A percentile compares a stretch with the other conserved stretches of the same genome.
These are phyloP conservation scores for Actinomortierella ambigua DNA, from an alignment of 371 early-diverging fungal species.

Conservation along the genomic window DNA sequence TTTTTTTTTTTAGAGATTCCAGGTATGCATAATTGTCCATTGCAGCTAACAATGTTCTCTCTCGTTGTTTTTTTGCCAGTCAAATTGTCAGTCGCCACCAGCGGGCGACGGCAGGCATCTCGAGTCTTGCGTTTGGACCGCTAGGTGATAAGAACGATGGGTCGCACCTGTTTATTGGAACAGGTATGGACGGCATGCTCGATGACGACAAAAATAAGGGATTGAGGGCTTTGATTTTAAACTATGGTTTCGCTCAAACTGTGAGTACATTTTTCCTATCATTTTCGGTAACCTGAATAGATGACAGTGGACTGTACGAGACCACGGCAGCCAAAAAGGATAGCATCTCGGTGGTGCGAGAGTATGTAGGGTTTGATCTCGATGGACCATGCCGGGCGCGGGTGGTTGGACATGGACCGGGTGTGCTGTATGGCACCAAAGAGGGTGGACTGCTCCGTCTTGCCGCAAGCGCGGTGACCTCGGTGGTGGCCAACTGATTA, in stretches of 20 bases:
- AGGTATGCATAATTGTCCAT: too few relatives aligned
- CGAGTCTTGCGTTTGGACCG: constrained; percentile 21
- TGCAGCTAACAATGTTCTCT: not conserved
- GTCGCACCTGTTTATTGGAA: constrained; percentile 23
- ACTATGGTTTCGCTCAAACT: not conserved
- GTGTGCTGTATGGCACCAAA: constrained; percentile 20
- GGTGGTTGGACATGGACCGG: constrained; percentile 29
- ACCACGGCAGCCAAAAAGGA: constrained; percentile 5
- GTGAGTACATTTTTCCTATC: not conserved
- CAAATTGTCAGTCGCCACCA: constrained; percentile 29
- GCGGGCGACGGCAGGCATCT: constrained; percentile 30
- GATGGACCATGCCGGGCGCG: constrained; percentile 41
- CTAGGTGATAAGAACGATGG: constrained; percentile 2
- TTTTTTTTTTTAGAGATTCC: not conserved
- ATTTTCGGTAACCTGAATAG: constrained; percentile 11
- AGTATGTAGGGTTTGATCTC: constrained; percentile 46
- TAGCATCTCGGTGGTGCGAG: constrained; percentile 21
- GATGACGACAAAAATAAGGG: not conserved
- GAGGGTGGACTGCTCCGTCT: constrained; percentile 35
- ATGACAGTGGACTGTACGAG: constrained; percentile 43
- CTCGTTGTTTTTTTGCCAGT: constrained; percentile 3
- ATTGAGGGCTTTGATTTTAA: not conserved
- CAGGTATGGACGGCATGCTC: constrained; percentile 25
- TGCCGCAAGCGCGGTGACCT: constrained; percentile 11
- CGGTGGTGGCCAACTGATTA: constrained; percentile 3